A percentile compares a stretch with the other conserved stretches of the same genome.
phyloP scores from a whole-genome alignment of 306 rosid genomes.

The Quercus glauca region DNA sequence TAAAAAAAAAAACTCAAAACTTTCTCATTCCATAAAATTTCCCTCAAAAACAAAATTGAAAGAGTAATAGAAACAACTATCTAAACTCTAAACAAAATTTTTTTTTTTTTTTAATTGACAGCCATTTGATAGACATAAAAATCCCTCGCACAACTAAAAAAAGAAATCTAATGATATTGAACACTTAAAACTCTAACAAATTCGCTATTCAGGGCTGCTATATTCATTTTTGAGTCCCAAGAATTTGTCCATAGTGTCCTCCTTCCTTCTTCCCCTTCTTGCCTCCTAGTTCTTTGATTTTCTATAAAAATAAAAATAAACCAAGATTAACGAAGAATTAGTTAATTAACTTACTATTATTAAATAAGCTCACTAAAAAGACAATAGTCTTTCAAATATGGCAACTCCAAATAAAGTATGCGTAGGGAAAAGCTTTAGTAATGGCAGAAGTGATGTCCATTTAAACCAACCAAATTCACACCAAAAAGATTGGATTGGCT shows the following conservation, averaged over 20 bases:
- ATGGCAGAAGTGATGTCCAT: too few species aligned
- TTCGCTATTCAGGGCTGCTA: neutral
- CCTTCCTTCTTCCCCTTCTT: slow-evolving; percentile 46
- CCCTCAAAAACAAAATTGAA: too few species aligned
- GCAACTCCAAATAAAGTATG: neutral
- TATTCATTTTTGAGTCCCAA: slow-evolving; percentile 35
- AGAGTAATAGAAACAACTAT: too few species aligned
- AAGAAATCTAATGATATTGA: too few species aligned
- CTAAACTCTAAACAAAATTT: too few species aligned
- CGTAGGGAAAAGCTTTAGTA: neutral
- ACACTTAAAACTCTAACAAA: neutral
- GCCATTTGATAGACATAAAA: too few species aligned
- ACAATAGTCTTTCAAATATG: neutral
- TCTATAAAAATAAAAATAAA: slow-evolving; percentile 34
- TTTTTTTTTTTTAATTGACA: too few species aligned
- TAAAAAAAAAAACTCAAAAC: too few species aligned
- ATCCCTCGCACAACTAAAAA: too few species aligned
- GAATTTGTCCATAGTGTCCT: slow-evolving; percentile 8
- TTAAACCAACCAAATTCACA: too few species aligned
- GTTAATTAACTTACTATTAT: neutral
- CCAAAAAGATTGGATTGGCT: too few species aligned
- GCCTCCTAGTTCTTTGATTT: slow-evolving; percentile 57
- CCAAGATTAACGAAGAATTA: neutral
- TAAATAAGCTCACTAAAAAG: neutral
- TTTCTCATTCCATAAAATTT: too few species aligned